Conservation (phyloP, 495 filamentous ascomycete genomes). For the Daldinia decipiens region DNA sequence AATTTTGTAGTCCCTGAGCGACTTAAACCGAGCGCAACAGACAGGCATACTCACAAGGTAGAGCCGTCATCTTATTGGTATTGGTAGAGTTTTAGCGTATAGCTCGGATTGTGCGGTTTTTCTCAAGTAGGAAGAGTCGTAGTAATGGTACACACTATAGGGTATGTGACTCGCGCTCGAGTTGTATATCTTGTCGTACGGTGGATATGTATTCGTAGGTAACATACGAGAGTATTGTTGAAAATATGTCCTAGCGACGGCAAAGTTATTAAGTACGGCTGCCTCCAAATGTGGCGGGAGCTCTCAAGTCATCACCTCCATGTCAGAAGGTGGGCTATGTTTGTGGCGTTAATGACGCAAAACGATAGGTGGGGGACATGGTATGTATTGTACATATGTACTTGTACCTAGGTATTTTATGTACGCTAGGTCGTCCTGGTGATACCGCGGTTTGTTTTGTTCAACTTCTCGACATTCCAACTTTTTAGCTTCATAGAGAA, state of each 20-base stretch:
- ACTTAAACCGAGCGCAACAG: background rate
- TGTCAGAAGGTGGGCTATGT: conserved; percentile 31
- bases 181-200: conserved; percentile 8
- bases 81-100: background rate
- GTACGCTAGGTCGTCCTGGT: conserved; percentile 34
- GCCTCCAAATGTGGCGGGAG: conserved; percentile 54
- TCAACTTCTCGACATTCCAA: conserved; percentile 9
- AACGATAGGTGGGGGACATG: conserved; percentile 16
- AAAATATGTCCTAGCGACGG: background rate
- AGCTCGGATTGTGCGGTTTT: conserved; percentile 1
- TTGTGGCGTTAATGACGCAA: conserved; percentile 65
- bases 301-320: conserved; percentile 28
- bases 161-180: conserved; percentile 3
- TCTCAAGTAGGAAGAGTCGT: background rate
- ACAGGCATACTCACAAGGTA: conserved; percentile 71
- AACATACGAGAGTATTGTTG: conserved; percentile 38
- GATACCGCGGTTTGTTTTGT: conserved; percentile 41
- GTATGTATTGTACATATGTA: background rate
- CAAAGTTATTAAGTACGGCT: conserved; percentile 17
- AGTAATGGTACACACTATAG: conserved; percentile 3
- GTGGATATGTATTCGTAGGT: conserved; percentile 39
- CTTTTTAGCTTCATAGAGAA: background rate
- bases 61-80: conserved; percentile 65
- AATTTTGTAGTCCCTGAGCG: background rate
- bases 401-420: too few relatives aligned